Conservation (phyloP, 225 moss, liverwort and hornwort species). For the Polytrichum formosum region DNA sequence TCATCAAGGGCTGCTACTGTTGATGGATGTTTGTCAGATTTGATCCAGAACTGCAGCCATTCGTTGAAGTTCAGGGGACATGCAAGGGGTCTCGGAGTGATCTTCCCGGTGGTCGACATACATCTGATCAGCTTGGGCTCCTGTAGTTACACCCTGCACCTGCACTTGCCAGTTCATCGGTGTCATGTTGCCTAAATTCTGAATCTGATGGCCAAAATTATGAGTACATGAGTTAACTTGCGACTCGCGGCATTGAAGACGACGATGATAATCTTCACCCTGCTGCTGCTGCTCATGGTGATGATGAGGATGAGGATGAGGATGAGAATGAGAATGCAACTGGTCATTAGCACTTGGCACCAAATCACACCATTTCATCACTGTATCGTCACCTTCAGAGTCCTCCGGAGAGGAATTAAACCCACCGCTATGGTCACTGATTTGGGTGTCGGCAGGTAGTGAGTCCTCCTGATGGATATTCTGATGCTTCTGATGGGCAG, state of each 20-base stretch:
- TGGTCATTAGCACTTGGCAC: slow-evolving; percentile 10
- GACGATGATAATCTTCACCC: neutral
- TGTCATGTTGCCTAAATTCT: neutral
- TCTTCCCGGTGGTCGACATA: slow-evolving; percentile 7
- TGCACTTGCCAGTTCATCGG: slow-evolving; percentile 58
- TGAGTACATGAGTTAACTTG: neutral
- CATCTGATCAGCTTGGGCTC: slow-evolving; percentile 25
- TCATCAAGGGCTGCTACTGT: too few species aligned
- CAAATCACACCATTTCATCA: slow-evolving; percentile 61
- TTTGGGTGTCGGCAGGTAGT: neutral
- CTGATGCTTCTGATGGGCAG: neutral
- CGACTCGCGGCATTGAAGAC: neutral
- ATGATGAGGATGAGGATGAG: neutral
- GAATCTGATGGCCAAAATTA: neutral
- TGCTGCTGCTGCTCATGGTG: too few species aligned
- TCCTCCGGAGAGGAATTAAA: slow-evolving; percentile 5
- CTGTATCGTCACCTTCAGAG: slow-evolving; percentile 11
- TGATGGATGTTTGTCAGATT: slow-evolving; percentile 12
- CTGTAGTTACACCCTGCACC: slow-evolving; percentile 10
- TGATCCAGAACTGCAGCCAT: slow-evolving; percentile 70
- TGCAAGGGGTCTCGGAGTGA: slow-evolving; percentile 25
- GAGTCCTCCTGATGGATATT: neutral
- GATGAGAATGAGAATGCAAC: neutral
- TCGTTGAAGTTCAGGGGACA: slow-evolving; percentile 62
- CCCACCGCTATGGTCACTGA: slow-evolving; percentile 10